Evolutionary conservation across 148 eudicot species (phyloP), one percentile per base, ranked within the genome.

Genomic region (Limonium bicolor): DNA sequence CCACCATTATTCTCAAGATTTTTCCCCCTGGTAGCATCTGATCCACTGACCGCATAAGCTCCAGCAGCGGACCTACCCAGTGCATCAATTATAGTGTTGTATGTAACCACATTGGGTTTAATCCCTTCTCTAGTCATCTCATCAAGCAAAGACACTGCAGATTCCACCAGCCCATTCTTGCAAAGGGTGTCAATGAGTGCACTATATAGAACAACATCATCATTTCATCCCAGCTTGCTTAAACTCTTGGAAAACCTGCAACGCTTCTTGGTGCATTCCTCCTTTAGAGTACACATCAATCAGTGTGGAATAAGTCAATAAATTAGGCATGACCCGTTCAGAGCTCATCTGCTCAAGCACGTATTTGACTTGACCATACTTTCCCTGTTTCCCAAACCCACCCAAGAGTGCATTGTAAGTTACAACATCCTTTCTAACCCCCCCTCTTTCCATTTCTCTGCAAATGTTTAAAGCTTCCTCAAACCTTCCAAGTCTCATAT

Each of bases 91-190:
- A 90, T 84, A 36, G 95, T 84, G 53, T 88, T 88, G 61, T 83
- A 88, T 15, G 97, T 83, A 19, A 88, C 97, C 24, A 88, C 94
- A 70, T 88, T 88, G 7, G 97, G 94, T 28, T 67, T 67, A 36
- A 88, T 88, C 41, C 97, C 97, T 59, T 74, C 78, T 61, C 73
- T 69, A 21, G 79, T 88, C 97, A 88, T 88, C 76, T 88, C 92
- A 55, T 83, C 77, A 3, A 88, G 84, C 65, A 84, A 70, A 28
- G 71, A 60, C 12, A 69, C 79, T 31, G 83, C 84, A 13, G 92
- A 88, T 47, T 74, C 82, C 32, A 88, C 84, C 6, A 77, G 50
- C 49, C 97, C 97, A 36, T 74, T 84, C 58, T 88, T 88, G 62
- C 97, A 88, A 65, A 88, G 55, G 21, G 97, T 66, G 60, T 88